Evolutionary conservation across 2,329 filamentous ascomycete species (phyloP), one percentile per base, ranked within the genome.

Genomic region (Fusarium miscanthi): DNA sequence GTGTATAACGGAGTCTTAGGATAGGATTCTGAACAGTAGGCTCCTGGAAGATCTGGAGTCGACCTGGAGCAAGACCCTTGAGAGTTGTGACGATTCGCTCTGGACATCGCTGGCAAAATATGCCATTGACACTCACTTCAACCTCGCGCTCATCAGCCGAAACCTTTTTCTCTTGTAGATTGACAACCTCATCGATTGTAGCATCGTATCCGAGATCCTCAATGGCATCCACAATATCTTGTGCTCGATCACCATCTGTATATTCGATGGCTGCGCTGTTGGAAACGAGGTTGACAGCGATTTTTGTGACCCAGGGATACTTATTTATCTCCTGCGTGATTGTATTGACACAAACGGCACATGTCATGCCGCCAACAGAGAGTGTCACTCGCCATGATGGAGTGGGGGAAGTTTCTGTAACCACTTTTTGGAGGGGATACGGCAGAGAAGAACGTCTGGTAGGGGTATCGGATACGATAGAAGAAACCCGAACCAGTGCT

Each of bases 61-160:
- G 77, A 19, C 82, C 77, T 11, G 83, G 82, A 13, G 84, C 83
- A 72, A 91, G 89, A 5, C 86, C 84, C 9, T 82, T 82, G 19
- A 94, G 80, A 6, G 85, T 87, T 40, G 83, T 84, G 23, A 83
- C 79, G 35, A 93, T 87, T 33, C 88, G 85, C 8, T 85, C 83
- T 2, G 92, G 91, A 74, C 93, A 95, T 76, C 93, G 89, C 19
- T 87, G 85, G 80, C 93, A 95, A 80, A 92, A 94, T 82, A 95
- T 91, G 53, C 93, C 93, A 54, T 92, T 87, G 53, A 95, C 84
- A 42, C 81, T 82, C 63, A 95, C 89, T 61, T 91, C 87, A 5
- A 94, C 86, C 2, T 88, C 89, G 51, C 92, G 84, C 56, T 85
- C 79, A 51, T 81, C 65, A 4, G 58, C 70, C 6, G 74, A 54